A percentile compares a stretch with the other conserved stretches of the same genome.
These are phyloP conservation scores for Alternaria sp. DNA, from an alignment of 2,329 filamentous ascomycete genomes.

Conservation along the genomic window DNA sequence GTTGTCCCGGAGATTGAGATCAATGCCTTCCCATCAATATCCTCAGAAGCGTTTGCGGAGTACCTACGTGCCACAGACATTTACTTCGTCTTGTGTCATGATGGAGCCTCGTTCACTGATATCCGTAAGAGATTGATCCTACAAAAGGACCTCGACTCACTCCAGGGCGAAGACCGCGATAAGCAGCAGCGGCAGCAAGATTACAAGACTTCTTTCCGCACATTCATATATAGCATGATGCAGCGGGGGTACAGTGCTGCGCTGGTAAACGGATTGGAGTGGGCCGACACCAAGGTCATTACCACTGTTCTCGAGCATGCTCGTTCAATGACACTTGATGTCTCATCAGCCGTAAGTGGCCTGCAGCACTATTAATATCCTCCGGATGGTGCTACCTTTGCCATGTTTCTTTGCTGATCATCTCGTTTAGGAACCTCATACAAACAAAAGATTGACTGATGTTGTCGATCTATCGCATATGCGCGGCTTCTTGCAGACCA, in stretches of 20 bases:
- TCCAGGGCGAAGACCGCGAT: slow-evolving; percentile 28
- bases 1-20: slow-evolving; percentile 54
- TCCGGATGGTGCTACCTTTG: neutral
- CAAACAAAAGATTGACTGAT: slow-evolving; percentile 15
- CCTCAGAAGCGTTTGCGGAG: slow-evolving; percentile 60
- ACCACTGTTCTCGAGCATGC: slow-evolving; percentile 32
- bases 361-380: neutral
- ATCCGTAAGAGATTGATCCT: slow-evolving; percentile 28
- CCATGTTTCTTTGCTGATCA: neutral
- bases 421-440: slow-evolving; percentile 8
- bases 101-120: slow-evolving; percentile 58
- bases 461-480: slow-evolving; percentile 26
- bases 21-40: slow-evolving; percentile 58
- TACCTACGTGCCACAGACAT: slow-evolving; percentile 65
- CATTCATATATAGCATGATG: slow-evolving; percentile 65
- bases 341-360: slow-evolving; percentile 28
- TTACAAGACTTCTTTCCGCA: slow-evolving; percentile 48
- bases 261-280: slow-evolving; percentile 70
- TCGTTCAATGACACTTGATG: slow-evolving; percentile 26
- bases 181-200: slow-evolving; percentile 30
- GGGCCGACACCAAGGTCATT: slow-evolving; percentile 68
- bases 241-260: slow-evolving; percentile 67
- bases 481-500: slow-evolving; percentile 29
- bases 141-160: slow-evolving; percentile 27
- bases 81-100: slow-evolving; percentile 75